phyloP scores from a whole-genome alignment of 441 rosid genomes.

The Geranium incanum region DNA sequence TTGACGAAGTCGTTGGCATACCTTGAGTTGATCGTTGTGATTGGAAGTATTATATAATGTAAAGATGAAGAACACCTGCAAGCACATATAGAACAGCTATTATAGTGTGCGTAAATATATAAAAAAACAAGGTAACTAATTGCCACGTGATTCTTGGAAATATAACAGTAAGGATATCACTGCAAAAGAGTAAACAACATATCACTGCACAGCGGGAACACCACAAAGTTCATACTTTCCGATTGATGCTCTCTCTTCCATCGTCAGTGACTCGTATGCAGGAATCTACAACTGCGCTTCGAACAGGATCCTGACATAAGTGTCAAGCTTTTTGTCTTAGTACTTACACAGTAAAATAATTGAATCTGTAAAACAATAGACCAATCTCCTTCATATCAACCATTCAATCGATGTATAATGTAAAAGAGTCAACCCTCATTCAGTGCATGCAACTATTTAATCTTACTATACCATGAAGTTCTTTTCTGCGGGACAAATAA shows the following conservation, averaged over 20 bases:
- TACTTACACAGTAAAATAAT: not conserved
- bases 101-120: not conserved
- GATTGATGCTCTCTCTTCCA: conserved; percentile 87
- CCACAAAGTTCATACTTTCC: conserved; percentile 45
- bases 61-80: conserved; percentile 85
- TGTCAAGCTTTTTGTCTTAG: conserved; percentile 17
- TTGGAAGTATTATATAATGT: conserved; percentile 77
- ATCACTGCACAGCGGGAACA: not conserved
- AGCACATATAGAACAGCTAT: conserved; percentile 20
- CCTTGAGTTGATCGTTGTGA: conserved; percentile 96
- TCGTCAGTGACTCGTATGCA: conserved; percentile 93
- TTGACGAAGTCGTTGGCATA: conserved; percentile 32
- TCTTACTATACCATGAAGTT: not conserved
- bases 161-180: conserved; percentile 8
- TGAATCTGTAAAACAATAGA: conserved; percentile 11
- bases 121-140: not conserved
- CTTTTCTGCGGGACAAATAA: not conserved
- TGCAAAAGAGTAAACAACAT: not conserved
- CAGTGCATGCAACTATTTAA: not conserved
- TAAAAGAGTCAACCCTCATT: not conserved
- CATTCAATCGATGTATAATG: not conserved
- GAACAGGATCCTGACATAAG: conserved; percentile 51
- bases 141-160: conserved; percentile 8
- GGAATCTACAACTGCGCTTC: conserved; percentile 79
- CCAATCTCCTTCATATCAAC: not conserved